Conservation (phyloP, 306 rosid species). For the Corylus americana region DNA sequence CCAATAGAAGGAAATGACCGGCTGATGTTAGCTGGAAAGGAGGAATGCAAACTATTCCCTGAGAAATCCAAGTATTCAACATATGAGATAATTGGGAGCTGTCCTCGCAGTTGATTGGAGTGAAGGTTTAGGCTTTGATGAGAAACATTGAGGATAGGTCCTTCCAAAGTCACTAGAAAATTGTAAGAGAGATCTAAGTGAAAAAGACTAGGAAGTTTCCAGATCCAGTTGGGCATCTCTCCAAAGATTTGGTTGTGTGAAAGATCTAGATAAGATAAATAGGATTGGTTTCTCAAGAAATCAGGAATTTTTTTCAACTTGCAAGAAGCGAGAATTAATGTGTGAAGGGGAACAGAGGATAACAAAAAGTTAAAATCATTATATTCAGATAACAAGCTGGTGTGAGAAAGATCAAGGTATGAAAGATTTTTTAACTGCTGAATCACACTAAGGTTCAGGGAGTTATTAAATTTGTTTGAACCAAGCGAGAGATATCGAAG, state of each 20-base stretch:
- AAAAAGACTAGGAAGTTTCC: neutral
- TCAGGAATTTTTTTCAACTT: constrained; percentile 8
- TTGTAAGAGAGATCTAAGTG: constrained; percentile 49
- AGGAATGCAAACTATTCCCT: constrained; percentile 30
- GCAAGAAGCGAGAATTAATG: constrained; percentile 15
- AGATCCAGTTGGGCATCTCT: constrained; percentile 52
- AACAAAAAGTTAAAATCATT: neutral
- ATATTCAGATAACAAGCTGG: neutral
- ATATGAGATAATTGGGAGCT: constrained; percentile 20
- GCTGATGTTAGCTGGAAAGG: no score
- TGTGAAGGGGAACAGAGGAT: constrained; percentile 10
- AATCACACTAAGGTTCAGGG: neutral
- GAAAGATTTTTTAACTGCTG: constrained; percentile 6
- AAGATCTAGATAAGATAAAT: constrained; percentile 25
- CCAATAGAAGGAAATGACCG: neutral
- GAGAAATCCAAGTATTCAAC: constrained; percentile 45
- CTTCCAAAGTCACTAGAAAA: neutral
- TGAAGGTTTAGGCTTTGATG: constrained; percentile 37
- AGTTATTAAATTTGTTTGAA: constrained; percentile 25
- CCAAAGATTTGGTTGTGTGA: constrained; percentile 43
- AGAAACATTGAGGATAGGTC: neutral
- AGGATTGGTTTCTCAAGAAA: constrained; percentile 17
- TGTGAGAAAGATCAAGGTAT: constrained; percentile 17
- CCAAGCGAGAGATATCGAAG: neutral
- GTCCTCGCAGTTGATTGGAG: constrained; percentile 38